Base-by-base conservation (phyloP, 345 rosid species). In the Gossypium herbaceum region DNA sequence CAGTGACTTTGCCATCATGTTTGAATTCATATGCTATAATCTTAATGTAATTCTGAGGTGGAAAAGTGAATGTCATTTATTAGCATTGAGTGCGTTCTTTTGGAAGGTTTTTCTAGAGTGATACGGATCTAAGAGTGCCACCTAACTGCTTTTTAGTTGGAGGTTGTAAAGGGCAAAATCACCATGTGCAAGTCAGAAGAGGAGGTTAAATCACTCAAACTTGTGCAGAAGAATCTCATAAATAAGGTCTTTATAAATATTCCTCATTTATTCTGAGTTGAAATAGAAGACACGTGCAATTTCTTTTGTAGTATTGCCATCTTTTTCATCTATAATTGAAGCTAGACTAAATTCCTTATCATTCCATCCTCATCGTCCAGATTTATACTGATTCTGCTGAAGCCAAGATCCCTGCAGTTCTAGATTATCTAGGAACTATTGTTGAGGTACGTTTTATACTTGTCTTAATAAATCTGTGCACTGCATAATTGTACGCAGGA, bases 371-470 rank as follows among this genome's bases (percentile, higher is more conserved):
- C 57, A 68, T 57, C n/a, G 55, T 60, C 69, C 86, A 94, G 98
- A 94, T 94, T 74, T 94, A 92, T 77, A 92, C 89, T 20, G 95
- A 88, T 79, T 94, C 98, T 43, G 97, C 95, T 69, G 90, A 87
- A 84, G 97, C 95, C 84, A 94, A 94, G 85, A 88, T 92, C 70
- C 92, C 98, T 57, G 93, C 97, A 51, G 97, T 94, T 74, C 75
- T 92, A 75, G 97, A 89, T 70, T 92, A 92, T 84, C 82, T 92
- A 71, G 97, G 79, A 87, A 94, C 87, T 22, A 81, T 94, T 41
- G 72, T 94, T 76, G 98, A 94, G 98, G 98, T 92, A 83, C 72
- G 69, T 66, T 13, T 51, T 27, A n/a, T 29, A 29, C 45, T 27
- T 51, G 24, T 69, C 60, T 50, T 47, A 48, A 27, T 58, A 45